These are phyloP conservation scores for Akanthomyces lecanii DNA, from an alignment of 2,329 filamentous ascomycete species.

Conservation along the genomic window DNA sequence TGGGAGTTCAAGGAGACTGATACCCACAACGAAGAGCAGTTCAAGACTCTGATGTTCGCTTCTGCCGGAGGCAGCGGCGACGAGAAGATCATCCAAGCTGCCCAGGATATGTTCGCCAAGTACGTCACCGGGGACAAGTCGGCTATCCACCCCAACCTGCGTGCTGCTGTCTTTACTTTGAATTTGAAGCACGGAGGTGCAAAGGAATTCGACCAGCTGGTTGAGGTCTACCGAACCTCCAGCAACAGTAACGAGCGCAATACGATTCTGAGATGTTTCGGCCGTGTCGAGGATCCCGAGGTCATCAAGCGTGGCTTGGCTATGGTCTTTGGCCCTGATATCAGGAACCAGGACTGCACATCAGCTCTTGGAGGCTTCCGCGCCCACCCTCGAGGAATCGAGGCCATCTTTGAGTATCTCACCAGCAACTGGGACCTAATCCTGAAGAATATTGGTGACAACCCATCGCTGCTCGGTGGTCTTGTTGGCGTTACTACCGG, in stretches of 20 bases:
- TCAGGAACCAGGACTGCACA: slow-evolving; percentile 94
- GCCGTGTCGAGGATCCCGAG: slow-evolving; percentile 70
- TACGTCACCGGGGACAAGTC: slow-evolving; percentile 73
- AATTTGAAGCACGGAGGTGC: slow-evolving; percentile 73
- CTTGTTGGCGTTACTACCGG: slow-evolving; percentile 80
- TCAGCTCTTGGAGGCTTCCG: slow-evolving; percentile 78
- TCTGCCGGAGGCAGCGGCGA: slow-evolving; percentile 78
- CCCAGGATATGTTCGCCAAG: slow-evolving; percentile 85
- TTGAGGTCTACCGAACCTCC: slow-evolving; percentile 71
- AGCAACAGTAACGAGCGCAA: slow-evolving; percentile 76
- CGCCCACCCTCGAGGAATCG: slow-evolving; percentile 70
- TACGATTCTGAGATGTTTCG: slow-evolving; percentile 78
- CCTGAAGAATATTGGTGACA: slow-evolving; percentile 74
- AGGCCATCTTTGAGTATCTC: slow-evolving; percentile 79
- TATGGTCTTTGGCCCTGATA: slow-evolving; percentile 70
- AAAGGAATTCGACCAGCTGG: slow-evolving; percentile 66
- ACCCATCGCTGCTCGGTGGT: slow-evolving; percentile 79
- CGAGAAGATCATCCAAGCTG: slow-evolving; percentile 69
- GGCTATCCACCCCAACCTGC: slow-evolving; percentile 88
- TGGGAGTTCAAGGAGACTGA: slow-evolving; percentile 85
- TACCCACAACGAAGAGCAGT: slow-evolving; percentile 87
- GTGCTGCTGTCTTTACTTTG: slow-evolving; percentile 81
- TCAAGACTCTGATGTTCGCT: slow-evolving; percentile 88
- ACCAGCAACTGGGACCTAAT: slow-evolving; percentile 85
- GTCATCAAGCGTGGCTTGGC: slow-evolving; percentile 78